A percentile compares a stretch with the other conserved stretches of the same genome.
These are phyloP conservation scores for Neurospora africana DNA, from an alignment of 495 filamentous ascomycete genomes.

Conservation along the genomic window DNA sequence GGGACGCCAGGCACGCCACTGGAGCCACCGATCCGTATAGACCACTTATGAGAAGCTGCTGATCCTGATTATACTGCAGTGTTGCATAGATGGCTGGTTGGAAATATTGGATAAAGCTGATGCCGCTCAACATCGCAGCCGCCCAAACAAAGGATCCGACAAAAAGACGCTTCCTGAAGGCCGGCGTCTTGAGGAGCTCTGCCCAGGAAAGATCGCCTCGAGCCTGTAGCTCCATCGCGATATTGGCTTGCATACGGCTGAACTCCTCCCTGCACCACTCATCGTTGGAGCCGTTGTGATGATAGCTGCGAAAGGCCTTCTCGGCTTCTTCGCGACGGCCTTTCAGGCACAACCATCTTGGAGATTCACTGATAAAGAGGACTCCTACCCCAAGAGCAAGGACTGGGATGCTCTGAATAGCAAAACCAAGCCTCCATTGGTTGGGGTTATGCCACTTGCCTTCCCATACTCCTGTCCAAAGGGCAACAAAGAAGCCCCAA, in stretches of 20 bases:
- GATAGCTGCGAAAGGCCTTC: slow-evolving; percentile 31
- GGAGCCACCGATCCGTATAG: slow-evolving; percentile 42
- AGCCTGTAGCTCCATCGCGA: slow-evolving; percentile 28
- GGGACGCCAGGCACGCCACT: slow-evolving; percentile 40
- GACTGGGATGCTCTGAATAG: slow-evolving; percentile 41
- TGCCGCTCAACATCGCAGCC: slow-evolving; percentile 43
- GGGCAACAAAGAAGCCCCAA: slow-evolving; percentile 39
- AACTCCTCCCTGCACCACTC: slow-evolving; percentile 37
- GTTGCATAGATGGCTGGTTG: slow-evolving; percentile 40
- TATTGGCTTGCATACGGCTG: slow-evolving; percentile 33
- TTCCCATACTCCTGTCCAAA: slow-evolving; percentile 34
- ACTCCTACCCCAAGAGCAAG: slow-evolving; percentile 38
- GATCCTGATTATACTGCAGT: slow-evolving; percentile 34
- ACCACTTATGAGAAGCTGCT: slow-evolving; percentile 42
- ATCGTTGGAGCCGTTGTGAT: slow-evolving; percentile 35
- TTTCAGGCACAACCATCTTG: slow-evolving; percentile 46
- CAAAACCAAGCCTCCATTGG: slow-evolving; percentile 47
- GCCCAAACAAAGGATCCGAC: slow-evolving; percentile 44
- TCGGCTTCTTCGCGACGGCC: slow-evolving; percentile 35
- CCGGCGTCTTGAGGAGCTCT: slow-evolving; percentile 32
- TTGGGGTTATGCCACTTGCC: slow-evolving; percentile 23
- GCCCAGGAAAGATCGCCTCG: slow-evolving; percentile 31
- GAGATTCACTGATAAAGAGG: slow-evolving; percentile 45
- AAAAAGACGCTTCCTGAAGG: slow-evolving; percentile 38
- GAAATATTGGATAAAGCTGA: slow-evolving; percentile 44